phyloP scores from a whole-genome alignment of 1,284 basidiomycete genomes.

The Somion occarium region DNA sequence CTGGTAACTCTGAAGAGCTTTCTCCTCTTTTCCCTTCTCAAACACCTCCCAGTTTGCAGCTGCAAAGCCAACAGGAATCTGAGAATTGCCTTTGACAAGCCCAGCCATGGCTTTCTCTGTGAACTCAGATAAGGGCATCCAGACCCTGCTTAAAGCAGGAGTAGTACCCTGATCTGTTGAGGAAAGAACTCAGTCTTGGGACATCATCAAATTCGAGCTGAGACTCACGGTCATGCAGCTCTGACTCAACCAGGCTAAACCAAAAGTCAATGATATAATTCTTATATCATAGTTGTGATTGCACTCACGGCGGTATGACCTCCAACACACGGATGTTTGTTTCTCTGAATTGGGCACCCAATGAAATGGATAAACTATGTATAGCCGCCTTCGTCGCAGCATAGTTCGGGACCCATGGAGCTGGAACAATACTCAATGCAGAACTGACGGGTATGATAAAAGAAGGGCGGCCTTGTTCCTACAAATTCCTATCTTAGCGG shows the following conservation, averaged over 20 bases:
- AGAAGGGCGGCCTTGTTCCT: constrained; percentile 40
- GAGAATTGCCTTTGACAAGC: constrained; percentile 39
- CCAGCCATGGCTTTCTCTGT: constrained; percentile 42
- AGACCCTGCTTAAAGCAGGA: constrained; percentile 41
- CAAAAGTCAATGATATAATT: neutral
- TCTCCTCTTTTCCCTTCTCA: constrained; percentile 28
- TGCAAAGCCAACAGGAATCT: constrained; percentile 33
- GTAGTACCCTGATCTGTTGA: constrained; percentile 47
- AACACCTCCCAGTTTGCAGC: constrained; percentile 22
- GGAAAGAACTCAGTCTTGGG: neutral
- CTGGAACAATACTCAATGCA: constrained; percentile 43
- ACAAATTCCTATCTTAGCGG: neutral
- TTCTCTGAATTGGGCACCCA: constrained; percentile 42
- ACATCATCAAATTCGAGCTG: neutral
- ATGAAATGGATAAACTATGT: constrained; percentile 47
- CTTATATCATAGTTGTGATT: too few relatives aligned
- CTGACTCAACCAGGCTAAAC: constrained; percentile 54
- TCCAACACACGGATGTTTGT: constrained; percentile 55
- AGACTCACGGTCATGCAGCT: constrained; percentile 54
- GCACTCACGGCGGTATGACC: constrained; percentile 54
- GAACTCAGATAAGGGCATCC: constrained; percentile 58
- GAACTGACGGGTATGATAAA: constrained; percentile 53
- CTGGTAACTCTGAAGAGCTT: neutral
- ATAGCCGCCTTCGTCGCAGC: constrained; percentile 60
- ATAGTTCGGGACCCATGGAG: constrained; percentile 42